Percentiles rank a stretch among this genome's conserved stretches.
Evolutionary conservation across 441 rosid genomes (phyloP).

Genomic region (Francoa sonchifolia): DNA sequence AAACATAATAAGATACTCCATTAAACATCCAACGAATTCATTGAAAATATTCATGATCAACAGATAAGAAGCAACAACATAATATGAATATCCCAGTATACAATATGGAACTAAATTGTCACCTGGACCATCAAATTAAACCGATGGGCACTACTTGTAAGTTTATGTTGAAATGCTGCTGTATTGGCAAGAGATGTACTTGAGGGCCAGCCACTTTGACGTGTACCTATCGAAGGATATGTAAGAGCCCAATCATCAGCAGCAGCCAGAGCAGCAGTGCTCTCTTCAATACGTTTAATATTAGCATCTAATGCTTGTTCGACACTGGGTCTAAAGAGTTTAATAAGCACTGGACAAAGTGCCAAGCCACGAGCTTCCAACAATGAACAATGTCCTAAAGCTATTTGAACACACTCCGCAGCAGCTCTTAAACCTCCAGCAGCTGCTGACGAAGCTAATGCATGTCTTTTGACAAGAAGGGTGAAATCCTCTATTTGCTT

Average conservation of each 20-base stretch:
- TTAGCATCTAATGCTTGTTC: conserved; percentile 94
- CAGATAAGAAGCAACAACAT: no score
- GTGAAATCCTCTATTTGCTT: conserved; percentile 86
- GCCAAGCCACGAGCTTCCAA: conserved; percentile 91
- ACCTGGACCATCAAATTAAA: conserved; percentile 99
- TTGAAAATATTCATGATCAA: no score
- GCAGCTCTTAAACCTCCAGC: conserved; percentile 99
- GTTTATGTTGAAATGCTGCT: conserved; percentile 67
- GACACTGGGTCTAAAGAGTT: conserved; percentile 88
- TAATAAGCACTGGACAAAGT: conserved; percentile 77
- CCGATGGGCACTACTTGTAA: conserved; percentile 91
- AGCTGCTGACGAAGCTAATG: conserved; percentile 93
- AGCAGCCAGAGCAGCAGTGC: conserved; percentile 96
- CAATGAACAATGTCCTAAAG: conserved; percentile 95
- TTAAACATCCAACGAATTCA: no score
- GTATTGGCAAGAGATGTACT: conserved; percentile 30
- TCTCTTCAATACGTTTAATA: conserved; percentile 91
- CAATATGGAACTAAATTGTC: conserved; percentile 11
- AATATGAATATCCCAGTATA: no score
- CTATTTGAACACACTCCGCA: conserved; percentile 98
- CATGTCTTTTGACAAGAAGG: conserved; percentile 86
- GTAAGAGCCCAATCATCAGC: conserved; percentile 98
- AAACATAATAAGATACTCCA: no score
- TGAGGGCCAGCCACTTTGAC: conserved; percentile 60
- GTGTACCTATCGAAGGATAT: conserved; percentile 42